phyloP scores from a whole-genome alignment of 306 rosid species.

The Aeschynomene evenia region DNA sequence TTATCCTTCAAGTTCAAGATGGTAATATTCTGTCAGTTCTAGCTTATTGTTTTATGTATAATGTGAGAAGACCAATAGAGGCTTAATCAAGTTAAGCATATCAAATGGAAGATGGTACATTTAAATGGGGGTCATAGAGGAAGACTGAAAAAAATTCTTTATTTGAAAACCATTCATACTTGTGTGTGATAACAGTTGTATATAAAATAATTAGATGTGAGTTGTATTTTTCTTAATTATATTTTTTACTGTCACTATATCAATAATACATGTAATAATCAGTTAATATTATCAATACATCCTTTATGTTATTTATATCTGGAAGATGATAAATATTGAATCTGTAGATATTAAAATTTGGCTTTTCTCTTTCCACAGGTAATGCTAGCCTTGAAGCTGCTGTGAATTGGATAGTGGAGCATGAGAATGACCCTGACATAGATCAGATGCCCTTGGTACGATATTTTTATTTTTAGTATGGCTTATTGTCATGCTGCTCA shows the following conservation, averaged over 20 bases:
- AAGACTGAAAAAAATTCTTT: not conserved
- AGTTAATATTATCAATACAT: not conserved
- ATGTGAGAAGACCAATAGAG: not conserved
- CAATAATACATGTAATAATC: constrained; percentile 17
- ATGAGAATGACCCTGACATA: constrained; percentile 74
- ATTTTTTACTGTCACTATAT: constrained; percentile 10
- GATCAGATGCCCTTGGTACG: constrained; percentile 92
- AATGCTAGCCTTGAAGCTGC: constrained; percentile 86
- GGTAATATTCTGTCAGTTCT: not conserved
- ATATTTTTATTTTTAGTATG: not conserved
- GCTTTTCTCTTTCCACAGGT: constrained; percentile 51
- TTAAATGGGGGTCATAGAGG: not conserved
- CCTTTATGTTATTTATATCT: constrained; percentile 14
- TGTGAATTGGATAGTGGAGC: constrained; percentile 88
- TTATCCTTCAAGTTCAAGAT: constrained; percentile 5
- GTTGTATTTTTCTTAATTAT: constrained; percentile 11
- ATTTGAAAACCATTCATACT: not conserved
- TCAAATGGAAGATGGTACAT: not conserved
- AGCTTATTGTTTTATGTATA: not conserved
- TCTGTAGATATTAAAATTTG: constrained; percentile 27
- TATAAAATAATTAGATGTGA: not conserved
- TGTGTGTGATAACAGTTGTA: not conserved
- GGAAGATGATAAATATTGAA: not conserved
- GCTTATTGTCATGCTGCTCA: constrained; percentile 5
- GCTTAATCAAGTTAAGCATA: not conserved